Evolutionary conservation across 2,329 filamentous ascomycete species (phyloP).

Genomic region (Aspergillus fischeri): DNA sequence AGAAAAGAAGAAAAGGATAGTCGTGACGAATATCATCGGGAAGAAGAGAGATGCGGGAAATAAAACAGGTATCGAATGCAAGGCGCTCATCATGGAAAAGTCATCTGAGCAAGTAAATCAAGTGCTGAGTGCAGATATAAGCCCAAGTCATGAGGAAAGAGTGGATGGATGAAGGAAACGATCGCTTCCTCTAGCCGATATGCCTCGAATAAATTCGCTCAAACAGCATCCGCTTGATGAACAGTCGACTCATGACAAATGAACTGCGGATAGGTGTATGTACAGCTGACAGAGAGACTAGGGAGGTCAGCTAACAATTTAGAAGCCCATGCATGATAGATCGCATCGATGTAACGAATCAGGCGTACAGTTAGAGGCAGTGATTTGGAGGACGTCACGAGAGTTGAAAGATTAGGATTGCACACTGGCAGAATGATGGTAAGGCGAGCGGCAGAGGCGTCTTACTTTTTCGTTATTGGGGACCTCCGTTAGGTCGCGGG

Average conservation of each 20-base stretch:
- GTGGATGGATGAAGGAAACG: background rate
- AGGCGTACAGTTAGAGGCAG: background rate
- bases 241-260: background rate
- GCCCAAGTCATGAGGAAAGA: background rate
- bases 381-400: background rate
- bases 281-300: background rate
- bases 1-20: background rate
- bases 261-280: background rate
- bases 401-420: background rate
- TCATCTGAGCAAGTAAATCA: background rate
- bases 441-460: background rate
- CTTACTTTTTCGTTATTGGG: background rate
- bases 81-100: slow-evolving; percentile 1
- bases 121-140: slow-evolving; percentile 2
- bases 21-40: slow-evolving; percentile 4
- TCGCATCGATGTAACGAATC: background rate
- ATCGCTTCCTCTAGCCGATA: background rate
- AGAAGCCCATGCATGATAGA: background rate
- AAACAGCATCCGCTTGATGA: background rate
- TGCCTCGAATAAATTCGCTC: background rate
- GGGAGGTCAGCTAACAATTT: background rate
- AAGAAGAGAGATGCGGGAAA: slow-evolving; percentile 1
- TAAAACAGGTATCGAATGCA: slow-evolving; percentile 1
- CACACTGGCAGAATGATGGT: background rate
- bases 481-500: background rate